Evolutionary conservation across 345 rosid genomes (phyloP).

Genomic region (Mercurialis annua): DNA sequence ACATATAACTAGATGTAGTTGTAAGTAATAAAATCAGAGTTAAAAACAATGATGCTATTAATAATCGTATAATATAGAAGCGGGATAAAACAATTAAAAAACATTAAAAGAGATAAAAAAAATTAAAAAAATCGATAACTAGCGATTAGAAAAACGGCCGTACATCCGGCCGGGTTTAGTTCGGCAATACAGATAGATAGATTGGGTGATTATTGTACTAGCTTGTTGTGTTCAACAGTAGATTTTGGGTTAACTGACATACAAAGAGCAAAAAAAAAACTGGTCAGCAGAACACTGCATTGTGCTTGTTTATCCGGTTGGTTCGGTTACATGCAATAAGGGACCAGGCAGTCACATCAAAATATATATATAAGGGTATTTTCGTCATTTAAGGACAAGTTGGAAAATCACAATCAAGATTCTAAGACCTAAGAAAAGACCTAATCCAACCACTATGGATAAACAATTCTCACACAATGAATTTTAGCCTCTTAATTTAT

Average conservation of each 20-base stretch:
- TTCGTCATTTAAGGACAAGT: neutral
- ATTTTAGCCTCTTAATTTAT: neutral
- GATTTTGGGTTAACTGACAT: neutral
- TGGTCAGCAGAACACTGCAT: conserved; percentile 8
- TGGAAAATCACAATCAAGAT: conserved; percentile 8
- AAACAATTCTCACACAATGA: neutral
- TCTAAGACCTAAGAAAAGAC: conserved; percentile 13
- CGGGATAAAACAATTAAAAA: no score
- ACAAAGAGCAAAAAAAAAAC: conserved; percentile 8
- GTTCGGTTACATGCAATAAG: conserved; percentile 23
- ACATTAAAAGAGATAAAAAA: no score
- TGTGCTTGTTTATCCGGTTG: conserved; percentile 6
- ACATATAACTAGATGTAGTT: no score
- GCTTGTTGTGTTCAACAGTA: no score
- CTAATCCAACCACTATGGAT: conserved; percentile 18
- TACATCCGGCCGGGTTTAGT: no score
- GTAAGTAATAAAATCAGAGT: no score
- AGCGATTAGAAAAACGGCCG: no score
- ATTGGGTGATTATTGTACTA: no score
- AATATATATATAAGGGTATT: neutral
- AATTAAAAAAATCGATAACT: no score
- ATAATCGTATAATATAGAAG: no score
- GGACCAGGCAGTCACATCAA: conserved; percentile 9
- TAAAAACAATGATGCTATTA: no score
- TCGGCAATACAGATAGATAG: no score